A percentile compares a stretch with the other conserved stretches of the same genome.
These are phyloP conservation scores for Iberis amara DNA, from an alignment of 441 rosid genomes.

Conservation along the genomic window DNA sequence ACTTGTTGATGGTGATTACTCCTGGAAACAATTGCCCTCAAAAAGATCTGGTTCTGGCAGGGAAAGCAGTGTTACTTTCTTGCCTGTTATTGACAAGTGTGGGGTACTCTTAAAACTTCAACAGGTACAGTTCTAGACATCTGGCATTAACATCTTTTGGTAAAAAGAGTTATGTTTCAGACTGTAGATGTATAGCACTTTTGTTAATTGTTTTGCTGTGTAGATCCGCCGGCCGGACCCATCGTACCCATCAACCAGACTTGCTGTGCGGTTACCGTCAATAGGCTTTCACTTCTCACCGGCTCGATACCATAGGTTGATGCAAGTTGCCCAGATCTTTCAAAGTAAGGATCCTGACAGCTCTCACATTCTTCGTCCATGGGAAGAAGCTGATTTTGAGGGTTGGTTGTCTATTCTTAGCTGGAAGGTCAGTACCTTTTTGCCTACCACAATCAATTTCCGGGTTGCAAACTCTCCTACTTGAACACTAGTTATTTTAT, in stretches of 20 bases:
- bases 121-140: conserved; percentile 54
- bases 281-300: conserved; percentile 96
- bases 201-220: conserved; percentile 24
- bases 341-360: conserved; percentile 52
- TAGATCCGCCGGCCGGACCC: conserved; percentile 83
- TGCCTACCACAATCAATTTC: conserved; percentile 12
- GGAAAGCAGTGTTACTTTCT: conserved; percentile 39
- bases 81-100: conserved; percentile 94
- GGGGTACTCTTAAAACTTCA: conserved; percentile 82
- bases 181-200: conserved; percentile 10
- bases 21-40: conserved; percentile 55
- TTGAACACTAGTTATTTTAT: conserved; percentile 20
- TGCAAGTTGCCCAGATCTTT: conserved; percentile 81
- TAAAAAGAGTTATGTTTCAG: conserved; percentile 18
- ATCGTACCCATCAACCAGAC: conserved; percentile 84
- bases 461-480: conserved; percentile 9
- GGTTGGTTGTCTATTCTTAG: conserved; percentile 81
- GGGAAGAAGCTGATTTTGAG: conserved; percentile 94
- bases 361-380: conserved; percentile 51
- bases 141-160: conserved; percentile 21
- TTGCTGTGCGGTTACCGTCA: conserved; percentile 83
- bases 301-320: conserved; percentile 94
- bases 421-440: conserved; percentile 61
- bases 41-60: conserved; percentile 31
- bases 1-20: conserved; percentile 92